Base-by-base conservation (phyloP, 2,329 filamentous ascomycete species). In the Claviceps maximensis region DNA sequence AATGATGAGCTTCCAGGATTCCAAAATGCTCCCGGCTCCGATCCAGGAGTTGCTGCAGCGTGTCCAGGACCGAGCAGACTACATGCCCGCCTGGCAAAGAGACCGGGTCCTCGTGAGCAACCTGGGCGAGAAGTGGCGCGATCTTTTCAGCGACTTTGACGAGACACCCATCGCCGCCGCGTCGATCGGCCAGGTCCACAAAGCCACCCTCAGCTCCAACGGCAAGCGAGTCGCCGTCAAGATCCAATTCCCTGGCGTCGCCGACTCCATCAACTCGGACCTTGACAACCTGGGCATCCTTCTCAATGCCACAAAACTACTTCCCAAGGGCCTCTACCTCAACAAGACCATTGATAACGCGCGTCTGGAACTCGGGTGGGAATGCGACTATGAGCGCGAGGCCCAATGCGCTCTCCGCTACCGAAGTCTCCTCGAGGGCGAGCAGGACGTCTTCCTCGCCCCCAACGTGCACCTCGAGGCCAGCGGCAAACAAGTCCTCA, bases 301-400 rank as follows among this genome's bases (percentile, higher is more conserved):
- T 1, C 80, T 98, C 13, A 93, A 88, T 6, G 93, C 93, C 27
- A 95, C 90, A 5, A 84, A 87, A 54, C 79, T 98, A 27, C 77
- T 98, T 0, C 94, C 93, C 1, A 90, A 87, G 64, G 93, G 93
- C 0, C 75, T 98, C 0, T 98, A 93, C 64, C 82, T 98, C 8
- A 87, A 98, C 71, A 96, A 95, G 69, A 98, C 93, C 0, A 97
- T 98, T 59, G 90, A 87, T 59, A 98, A 98, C 64, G 91, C 93
- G 4, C 82, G 93, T 10, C 83, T 82, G 1, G 93, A 98, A 68
- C 79, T 98, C 3, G 90, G 81, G 4, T 98, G 93, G 93, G 93
- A 98, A 72, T 97, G 91, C 65, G 89, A 98, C 72, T 98, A 98
- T 66, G 70, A 82, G 54, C 86, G 93, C 49, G 93, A 98, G 74